Evolutionary conservation across 331 rosid genomes (phyloP).

Genomic region (Arachis monticola): DNA sequence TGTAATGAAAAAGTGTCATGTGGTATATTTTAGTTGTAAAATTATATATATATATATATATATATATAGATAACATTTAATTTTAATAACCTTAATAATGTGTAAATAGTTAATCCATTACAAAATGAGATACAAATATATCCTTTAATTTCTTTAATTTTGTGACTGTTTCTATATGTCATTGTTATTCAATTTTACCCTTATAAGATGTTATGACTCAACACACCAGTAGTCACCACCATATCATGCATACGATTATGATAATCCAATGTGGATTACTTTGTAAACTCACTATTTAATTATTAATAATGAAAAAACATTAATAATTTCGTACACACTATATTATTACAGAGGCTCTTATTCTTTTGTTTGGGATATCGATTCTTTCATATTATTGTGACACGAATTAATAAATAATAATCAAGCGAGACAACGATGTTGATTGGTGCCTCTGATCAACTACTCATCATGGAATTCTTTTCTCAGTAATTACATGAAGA

Average conservation of each 20-base stretch:
- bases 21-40: too few species aligned
- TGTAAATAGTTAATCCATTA: too few species aligned
- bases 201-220: neutral
- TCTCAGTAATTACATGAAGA: neutral
- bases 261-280: slow-evolving; percentile 1
- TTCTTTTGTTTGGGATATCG: neutral
- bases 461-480: neutral
- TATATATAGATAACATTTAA: too few species aligned
- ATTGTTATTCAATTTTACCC: too few species aligned
- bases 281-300: slow-evolving; percentile 14
- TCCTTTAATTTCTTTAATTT: neutral
- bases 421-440: slow-evolving; percentile 1
- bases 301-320: neutral
- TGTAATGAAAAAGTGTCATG: too few species aligned
- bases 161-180: neutral
- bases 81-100: too few species aligned
- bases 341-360: neutral
- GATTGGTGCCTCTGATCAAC: slow-evolving; percentile 14
- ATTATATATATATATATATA: too few species aligned
- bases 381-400: slow-evolving; percentile 7
- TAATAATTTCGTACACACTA: neutral
- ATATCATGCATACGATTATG: slow-evolving; percentile 41
- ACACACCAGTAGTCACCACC: neutral
- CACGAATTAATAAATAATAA: neutral
- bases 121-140: too few species aligned